Evolutionary conservation across 331 rosid genomes (phyloP).

Genomic region (Dryas integrifolia): DNA sequence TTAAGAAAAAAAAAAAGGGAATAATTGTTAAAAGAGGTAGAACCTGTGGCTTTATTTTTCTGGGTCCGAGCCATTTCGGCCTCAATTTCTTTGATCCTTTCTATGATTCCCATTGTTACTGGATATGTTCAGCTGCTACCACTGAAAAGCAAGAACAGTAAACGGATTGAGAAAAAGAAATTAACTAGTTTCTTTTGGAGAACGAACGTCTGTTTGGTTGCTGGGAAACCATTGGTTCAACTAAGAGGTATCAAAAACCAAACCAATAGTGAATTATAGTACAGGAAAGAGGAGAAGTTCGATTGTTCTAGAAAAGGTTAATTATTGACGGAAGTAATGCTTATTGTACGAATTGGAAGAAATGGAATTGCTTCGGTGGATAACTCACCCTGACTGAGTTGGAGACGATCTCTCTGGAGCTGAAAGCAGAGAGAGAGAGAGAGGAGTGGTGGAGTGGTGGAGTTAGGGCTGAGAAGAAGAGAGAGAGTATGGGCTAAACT

Average conservation of each 20-base stretch:
- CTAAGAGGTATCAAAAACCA: constrained; percentile 2
- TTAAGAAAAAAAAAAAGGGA: neutral
- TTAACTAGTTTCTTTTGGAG: neutral
- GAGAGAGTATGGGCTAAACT: neutral
- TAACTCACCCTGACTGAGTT: constrained; percentile 28
- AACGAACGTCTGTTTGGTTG: neutral
- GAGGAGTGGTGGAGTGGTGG: neutral
- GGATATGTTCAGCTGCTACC: constrained; percentile 27
- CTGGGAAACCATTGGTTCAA: neutral
- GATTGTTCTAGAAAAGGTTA: neutral
- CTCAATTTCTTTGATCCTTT: constrained; percentile 93
- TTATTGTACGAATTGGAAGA: neutral
- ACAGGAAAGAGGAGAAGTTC: neutral
- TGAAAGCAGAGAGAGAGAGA: neutral
- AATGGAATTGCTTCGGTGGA: neutral
- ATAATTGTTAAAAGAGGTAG: neutral
- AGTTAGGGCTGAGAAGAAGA: constrained; percentile 27
- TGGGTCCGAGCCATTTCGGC: constrained; percentile 99
- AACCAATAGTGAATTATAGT: constrained; percentile 4
- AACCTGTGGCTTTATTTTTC: constrained; percentile 97
- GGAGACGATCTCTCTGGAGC: constrained; percentile 21
- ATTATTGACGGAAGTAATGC: neutral
- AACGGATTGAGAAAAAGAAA: neutral
- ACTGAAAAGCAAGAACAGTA: constrained; percentile 10
- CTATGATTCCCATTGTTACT: constrained; percentile 82